Conservation (phyloP, 495 filamentous ascomycete genomes). For the Recurvomyces mirabilis region DNA sequence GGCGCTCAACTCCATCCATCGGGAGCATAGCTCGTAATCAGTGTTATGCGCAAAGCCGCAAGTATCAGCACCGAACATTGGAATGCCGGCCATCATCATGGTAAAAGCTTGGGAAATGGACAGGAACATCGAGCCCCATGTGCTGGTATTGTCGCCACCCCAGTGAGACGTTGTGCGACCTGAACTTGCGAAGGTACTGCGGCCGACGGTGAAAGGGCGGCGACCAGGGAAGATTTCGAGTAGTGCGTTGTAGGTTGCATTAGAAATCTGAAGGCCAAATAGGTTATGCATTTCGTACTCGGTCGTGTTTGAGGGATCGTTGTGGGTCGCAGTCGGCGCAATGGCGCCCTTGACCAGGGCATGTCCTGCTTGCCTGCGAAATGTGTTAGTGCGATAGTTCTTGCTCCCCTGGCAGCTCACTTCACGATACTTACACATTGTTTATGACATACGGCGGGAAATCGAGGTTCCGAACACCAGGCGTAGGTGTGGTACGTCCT, state of each 20-base stretch:
- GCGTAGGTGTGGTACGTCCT: slow-evolving; percentile 9
- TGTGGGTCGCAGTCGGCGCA: slow-evolving; percentile 20
- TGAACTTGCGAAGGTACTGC: slow-evolving; percentile 15
- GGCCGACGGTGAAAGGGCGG: slow-evolving; percentile 16
- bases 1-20: slow-evolving; percentile 78
- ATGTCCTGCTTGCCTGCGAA: background rate
- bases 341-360: slow-evolving; percentile 8
- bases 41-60: slow-evolving; percentile 68
- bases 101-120: slow-evolving; percentile 59
- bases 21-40: slow-evolving; percentile 61
- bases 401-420: background rate
- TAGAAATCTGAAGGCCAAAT: slow-evolving; percentile 12
- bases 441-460: slow-evolving; percentile 22
- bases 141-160: slow-evolving; percentile 65
- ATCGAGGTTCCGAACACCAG: slow-evolving; percentile 14
- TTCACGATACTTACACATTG: background rate
- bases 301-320: slow-evolving; percentile 16
- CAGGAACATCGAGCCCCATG: slow-evolving; percentile 17
- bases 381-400: background rate
- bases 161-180: slow-evolving; percentile 43
- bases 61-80: slow-evolving; percentile 72
- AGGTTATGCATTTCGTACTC: slow-evolving; percentile 13
- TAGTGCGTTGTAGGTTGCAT: slow-evolving; percentile 18
- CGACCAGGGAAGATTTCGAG: slow-evolving; percentile 9
- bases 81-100: slow-evolving; percentile 70